Percentiles rank a stretch among this genome's conserved stretches.
phyloP scores from a whole-genome alignment of 2,329 filamentous ascomycete species.

The Paraconiothyrium sp. region DNA sequence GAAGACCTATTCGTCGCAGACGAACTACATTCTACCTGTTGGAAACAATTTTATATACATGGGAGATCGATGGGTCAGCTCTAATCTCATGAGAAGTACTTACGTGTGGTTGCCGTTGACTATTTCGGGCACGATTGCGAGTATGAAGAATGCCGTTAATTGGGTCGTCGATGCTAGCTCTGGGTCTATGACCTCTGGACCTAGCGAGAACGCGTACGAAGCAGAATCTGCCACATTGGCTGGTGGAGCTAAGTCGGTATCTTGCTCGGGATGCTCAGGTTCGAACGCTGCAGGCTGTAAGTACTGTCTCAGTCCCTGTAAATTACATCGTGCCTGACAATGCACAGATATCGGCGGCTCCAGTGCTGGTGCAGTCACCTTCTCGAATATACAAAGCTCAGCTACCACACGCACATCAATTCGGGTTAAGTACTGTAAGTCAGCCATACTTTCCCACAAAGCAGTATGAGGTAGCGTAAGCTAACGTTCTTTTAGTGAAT shows the following conservation, averaged over 20 bases:
- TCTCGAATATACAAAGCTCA: conserved; percentile 57
- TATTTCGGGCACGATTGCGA: conserved; percentile 63
- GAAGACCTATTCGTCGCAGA: conserved; percentile 69
- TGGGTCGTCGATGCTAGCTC: conserved; percentile 61
- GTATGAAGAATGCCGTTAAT: conserved; percentile 61
- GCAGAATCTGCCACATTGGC: conserved; percentile 60
- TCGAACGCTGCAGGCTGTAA: conserved; percentile 59
- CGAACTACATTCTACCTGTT: conserved; percentile 65
- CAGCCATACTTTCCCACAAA: not conserved
- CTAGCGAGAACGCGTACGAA: conserved; percentile 61
- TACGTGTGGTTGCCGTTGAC: conserved; percentile 72
- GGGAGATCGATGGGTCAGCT: conserved; percentile 71
- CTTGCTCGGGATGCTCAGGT: conserved; percentile 64
- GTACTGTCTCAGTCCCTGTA: not conserved
- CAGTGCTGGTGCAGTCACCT: conserved; percentile 62
- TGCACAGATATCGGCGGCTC: conserved; percentile 39
- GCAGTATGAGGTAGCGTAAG: not conserved
- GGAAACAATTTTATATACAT: conserved; percentile 65
- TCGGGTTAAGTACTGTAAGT: conserved; percentile 58
- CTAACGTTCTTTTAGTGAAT: conserved; percentile 50
- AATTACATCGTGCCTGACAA: not conserved
- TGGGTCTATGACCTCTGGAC: conserved; percentile 57
- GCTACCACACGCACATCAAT: conserved; percentile 61
- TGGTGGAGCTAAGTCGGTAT: conserved; percentile 56
- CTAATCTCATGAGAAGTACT: conserved; percentile 68